Evolutionary conservation across 2,329 filamentous ascomycete genomes (phyloP), one percentile per base, ranked within the genome.

Genomic region (Lachnellula occidentalis): DNA sequence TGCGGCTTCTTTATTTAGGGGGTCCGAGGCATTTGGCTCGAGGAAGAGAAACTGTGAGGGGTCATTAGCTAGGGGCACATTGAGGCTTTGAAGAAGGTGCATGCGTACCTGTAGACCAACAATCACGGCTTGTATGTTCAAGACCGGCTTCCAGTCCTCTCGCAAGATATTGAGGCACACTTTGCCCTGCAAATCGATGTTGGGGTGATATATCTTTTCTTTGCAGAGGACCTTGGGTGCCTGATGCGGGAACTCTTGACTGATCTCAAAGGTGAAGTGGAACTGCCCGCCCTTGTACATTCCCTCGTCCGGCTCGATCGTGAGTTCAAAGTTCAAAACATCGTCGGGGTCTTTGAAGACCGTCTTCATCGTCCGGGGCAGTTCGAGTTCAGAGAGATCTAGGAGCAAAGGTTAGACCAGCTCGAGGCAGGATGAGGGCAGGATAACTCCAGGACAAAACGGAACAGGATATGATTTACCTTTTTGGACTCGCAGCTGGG

Each of bases 181-280:
- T 70, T 99, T 99, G 64, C 94, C 94, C 71, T 97, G 90, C 41
- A 96, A 80, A 69, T 99, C 94, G 70, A 99, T 99, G 73, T 99
- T 99, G 5, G 94, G 94, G 71, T 99, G 94, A 76, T 99, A 99
- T 66, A 99, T 97, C 79, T 96, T 97, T 74, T 99, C 90, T 64
- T 86, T 88, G 76, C 94, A 97, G 69, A 89, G 94, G 65, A 99
- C 94, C 75, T 97, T 97, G 19, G 94, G 94, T 59, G 94, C 92
- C 71, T 97, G 92, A 75, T 97, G 94, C 0, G 94, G 94, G 74
- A 96, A 99, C 76, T 88, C 94, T 69, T 92, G 88, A 73, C 90
- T 91, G 76, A 99, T 95, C 60, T 83, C 82, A 73, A 99, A 97
- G 61, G 82, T 87, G 73, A 99, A 99, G 57, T 85, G 84, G 75